Evolutionary conservation across 1,139 yeast species (phyloP).

Genomic region (Sugiyamaella pinicola): DNA sequence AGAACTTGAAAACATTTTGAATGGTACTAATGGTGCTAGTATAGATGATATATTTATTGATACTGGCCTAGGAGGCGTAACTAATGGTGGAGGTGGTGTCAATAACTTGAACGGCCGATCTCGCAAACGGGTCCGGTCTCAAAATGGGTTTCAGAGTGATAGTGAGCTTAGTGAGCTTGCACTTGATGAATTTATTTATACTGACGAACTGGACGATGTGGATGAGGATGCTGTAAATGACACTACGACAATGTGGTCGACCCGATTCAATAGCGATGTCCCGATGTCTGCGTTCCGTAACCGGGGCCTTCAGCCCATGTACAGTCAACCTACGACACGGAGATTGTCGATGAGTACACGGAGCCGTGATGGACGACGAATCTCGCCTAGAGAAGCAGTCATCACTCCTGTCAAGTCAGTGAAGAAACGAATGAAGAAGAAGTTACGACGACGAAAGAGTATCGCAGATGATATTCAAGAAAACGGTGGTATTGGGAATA

Average conservation of each 20-base stretch:
- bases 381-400: constrained; percentile 38
- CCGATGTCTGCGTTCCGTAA: constrained; percentile 91
- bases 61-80: neutral
- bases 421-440: constrained; percentile 28
- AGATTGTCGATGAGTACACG: constrained; percentile 22
- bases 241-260: constrained; percentile 25
- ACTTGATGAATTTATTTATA: constrained; percentile 81
- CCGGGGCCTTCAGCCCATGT: constrained; percentile 52
- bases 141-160: constrained; percentile 34
- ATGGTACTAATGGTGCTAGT: constrained; percentile 23
- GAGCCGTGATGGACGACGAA: constrained; percentile 20
- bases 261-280: constrained; percentile 54
- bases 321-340: constrained; percentile 23
- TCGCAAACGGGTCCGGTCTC: constrained; percentile 25
- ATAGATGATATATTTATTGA: constrained; percentile 25
- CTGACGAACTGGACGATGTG: constrained; percentile 84
- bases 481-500: constrained; percentile 11
- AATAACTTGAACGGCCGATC: constrained; percentile 5
- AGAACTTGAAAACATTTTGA: constrained; percentile 6
- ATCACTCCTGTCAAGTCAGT: constrained; percentile 41
- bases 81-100: constrained; percentile 1
- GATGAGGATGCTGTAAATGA: constrained; percentile 43
- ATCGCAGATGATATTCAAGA: constrained; percentile 23
- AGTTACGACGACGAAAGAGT: constrained; percentile 31
- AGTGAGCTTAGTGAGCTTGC: constrained; percentile 66